These are phyloP conservation scores for Ceratocystiopsis minuta DNA, from an alignment of 2,329 filamentous ascomycete species.

Conservation along the genomic window DNA sequence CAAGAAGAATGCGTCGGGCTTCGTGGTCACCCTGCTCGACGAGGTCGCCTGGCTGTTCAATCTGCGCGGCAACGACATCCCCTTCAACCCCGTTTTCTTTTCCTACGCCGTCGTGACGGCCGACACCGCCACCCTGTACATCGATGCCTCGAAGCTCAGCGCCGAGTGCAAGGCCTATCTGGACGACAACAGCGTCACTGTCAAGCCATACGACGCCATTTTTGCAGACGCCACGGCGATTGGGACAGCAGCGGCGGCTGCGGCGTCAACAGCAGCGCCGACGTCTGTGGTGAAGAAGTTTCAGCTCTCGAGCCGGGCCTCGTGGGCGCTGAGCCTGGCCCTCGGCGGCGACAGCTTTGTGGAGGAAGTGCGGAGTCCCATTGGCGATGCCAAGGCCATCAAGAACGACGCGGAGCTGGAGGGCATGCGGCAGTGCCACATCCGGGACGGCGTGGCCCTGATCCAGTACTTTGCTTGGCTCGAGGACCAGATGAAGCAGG, in stretches of 20 bases:
- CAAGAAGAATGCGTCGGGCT: conserved; percentile 73
- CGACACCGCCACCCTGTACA: conserved; percentile 59
- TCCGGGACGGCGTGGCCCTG: conserved; percentile 80
- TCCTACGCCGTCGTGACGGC: conserved; percentile 82
- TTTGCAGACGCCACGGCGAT: conserved; percentile 60
- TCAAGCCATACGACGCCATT: conserved; percentile 70
- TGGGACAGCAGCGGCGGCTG: conserved; percentile 18
- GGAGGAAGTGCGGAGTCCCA: conserved; percentile 71
- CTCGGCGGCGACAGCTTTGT: conserved; percentile 73
- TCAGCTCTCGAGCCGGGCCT: conserved; percentile 71
- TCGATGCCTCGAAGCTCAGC: conserved; percentile 63
- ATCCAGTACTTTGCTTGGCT: conserved; percentile 94
- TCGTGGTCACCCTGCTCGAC: conserved; percentile 87
- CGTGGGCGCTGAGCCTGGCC: conserved; percentile 78
- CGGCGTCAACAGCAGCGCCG: conserved; percentile 12
- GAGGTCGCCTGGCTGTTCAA: conserved; percentile 99
- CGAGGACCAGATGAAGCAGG: conserved; percentile 69
- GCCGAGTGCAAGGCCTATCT: conserved; percentile 53
- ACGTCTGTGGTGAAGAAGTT: conserved; percentile 39
- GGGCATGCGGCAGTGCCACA: conserved; percentile 86
- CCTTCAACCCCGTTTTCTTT: conserved; percentile 97
- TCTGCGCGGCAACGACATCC: conserved; percentile 81
- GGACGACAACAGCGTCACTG: conserved; percentile 44
- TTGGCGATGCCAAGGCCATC: conserved; percentile 80
- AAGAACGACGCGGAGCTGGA: conserved; percentile 82